Base-by-base conservation (phyloP, 129 eudicot genomes). In the Solidago caesia region DNA sequence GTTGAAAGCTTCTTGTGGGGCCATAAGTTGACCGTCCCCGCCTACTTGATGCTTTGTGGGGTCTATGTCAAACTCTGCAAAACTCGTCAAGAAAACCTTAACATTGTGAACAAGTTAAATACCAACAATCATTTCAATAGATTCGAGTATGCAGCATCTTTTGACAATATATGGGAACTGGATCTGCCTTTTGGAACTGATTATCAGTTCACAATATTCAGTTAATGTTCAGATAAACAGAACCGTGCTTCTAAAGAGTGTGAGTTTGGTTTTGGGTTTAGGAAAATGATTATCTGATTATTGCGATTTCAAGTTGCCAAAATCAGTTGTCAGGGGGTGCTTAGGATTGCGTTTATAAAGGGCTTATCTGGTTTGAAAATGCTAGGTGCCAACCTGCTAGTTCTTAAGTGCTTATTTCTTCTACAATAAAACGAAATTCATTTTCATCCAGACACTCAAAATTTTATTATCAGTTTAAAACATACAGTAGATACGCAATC, bases 1-100 rank as follows among this genome's bases (percentile, higher is more conserved):
- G 81, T 86, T 86, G 84, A 84, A 86, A 0, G 97, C 96, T 80
- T 91, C 97, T 55, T 86, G 96, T 73, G 97, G 97, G 42, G 97
- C 91, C 81, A 88, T 86, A 49, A 81, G 72, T 61, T 88, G 86
- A 41, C 86, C 85, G 15, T 86, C 94, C 33, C 78, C 90, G 7
- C 68, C 74, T 15, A 84, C 95, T 82, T 84, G 86, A 72, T 63
- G 86, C 79, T 82, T 91, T 61, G 80, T 63, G 45, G 91, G 87
- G 55, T 91, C 95, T 39, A 74, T 76, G 75, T 88, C 97, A 49
- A 82, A 85, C 79, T 91, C 97, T 88, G 81, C 67, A 78, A 48
- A 60, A 68, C 48, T 45, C 21, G 53, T 5, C 43, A 69, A 4
- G 26, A 67, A 11, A 75, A 21, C 8, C 53, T 66, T 44, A 45